Evolutionary conservation across 1,284 basidiomycete genomes (phyloP).

Genomic region (Microbotryomycetes sp.): DNA sequence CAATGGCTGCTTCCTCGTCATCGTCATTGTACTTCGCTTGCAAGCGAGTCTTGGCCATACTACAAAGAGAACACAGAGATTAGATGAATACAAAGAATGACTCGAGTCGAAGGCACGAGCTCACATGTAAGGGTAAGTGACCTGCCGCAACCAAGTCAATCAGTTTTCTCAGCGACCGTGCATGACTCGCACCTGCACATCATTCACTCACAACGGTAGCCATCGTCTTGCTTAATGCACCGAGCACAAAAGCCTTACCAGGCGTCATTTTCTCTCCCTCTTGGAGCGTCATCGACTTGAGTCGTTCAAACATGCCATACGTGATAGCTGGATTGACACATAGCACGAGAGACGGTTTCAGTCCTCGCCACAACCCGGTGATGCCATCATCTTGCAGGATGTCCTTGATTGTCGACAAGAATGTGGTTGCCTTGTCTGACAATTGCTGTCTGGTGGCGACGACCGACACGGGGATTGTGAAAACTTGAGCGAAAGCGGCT

Average conservation of each 20-base stretch:
- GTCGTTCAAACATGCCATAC: slow-evolving; percentile 89
- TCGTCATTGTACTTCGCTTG: slow-evolving; percentile 55
- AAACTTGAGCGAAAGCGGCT: slow-evolving; percentile 91
- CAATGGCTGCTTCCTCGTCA: slow-evolving; percentile 12
- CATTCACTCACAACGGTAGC: slow-evolving; percentile 74
- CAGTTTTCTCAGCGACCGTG: slow-evolving; percentile 44
- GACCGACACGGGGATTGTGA: slow-evolving; percentile 95
- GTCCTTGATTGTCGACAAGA: slow-evolving; percentile 71
- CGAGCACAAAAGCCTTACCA: slow-evolving; percentile 73
- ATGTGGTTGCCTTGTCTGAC: slow-evolving; percentile 47
- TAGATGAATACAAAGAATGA: background rate
- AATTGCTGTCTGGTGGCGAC: slow-evolving; percentile 97
- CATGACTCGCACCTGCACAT: slow-evolving; percentile 28
- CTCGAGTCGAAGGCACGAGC: background rate
- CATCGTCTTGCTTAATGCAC: slow-evolving; percentile 90
- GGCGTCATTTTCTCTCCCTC: slow-evolving; percentile 64
- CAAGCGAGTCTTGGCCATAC: slow-evolving; percentile 95
- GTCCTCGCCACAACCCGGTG: slow-evolving; percentile 86
- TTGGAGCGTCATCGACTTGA: slow-evolving; percentile 57
- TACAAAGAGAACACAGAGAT: slow-evolving; percentile 42
- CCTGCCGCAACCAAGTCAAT: slow-evolving; percentile 47
- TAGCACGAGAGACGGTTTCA: slow-evolving; percentile 85
- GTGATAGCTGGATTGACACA: slow-evolving; percentile 96
- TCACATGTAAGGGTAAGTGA: slow-evolving; percentile 69
- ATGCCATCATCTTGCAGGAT: slow-evolving; percentile 90